Conservation (phyloP, 768 basidiomycete species). For the Naganishia onofrii region DNA sequence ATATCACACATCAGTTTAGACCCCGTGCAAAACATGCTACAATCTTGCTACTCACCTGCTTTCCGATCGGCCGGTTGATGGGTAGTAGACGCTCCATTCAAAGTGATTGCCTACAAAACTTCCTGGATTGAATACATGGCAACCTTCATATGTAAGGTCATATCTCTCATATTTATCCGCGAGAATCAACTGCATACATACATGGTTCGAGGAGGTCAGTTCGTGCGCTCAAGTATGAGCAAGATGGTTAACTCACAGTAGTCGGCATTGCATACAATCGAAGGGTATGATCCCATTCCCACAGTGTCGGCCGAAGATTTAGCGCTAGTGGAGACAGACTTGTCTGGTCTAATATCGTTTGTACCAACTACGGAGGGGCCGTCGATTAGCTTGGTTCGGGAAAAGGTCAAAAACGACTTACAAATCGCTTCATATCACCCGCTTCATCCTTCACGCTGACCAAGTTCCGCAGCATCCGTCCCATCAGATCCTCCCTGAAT, state of each 20-base stretch:
- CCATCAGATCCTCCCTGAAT: conserved; percentile 89
- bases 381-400: background rate
- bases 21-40: background rate
- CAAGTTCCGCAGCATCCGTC: conserved; percentile 85
- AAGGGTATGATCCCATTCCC: conserved; percentile 87
- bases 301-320: conserved; percentile 77
- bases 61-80: conserved; percentile 71
- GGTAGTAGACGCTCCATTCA: conserved; percentile 85
- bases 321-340: conserved; percentile 85
- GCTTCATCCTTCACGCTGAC: conserved; percentile 80
- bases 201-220: background rate
- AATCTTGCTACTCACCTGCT: conserved; percentile 43
- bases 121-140: conserved; percentile 98
- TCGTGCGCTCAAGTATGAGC: background rate
- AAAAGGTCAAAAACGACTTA: conserved; percentile 53
- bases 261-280: conserved; percentile 93
- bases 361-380: conserved; percentile 69
- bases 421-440: conserved; percentile 77
- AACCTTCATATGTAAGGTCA: conserved; percentile 93
- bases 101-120: conserved; percentile 79
- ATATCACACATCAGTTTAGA: background rate
- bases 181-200: conserved; percentile 66
- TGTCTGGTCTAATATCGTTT: conserved; percentile 89
- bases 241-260: conserved; percentile 62
- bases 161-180: conserved; percentile 96